A percentile compares a stretch with the other conserved stretches of the same genome.
These are phyloP conservation scores for Suhomyces ambrosiae DNA, from an alignment of 1,139 yeast species.

Conservation along the genomic window DNA sequence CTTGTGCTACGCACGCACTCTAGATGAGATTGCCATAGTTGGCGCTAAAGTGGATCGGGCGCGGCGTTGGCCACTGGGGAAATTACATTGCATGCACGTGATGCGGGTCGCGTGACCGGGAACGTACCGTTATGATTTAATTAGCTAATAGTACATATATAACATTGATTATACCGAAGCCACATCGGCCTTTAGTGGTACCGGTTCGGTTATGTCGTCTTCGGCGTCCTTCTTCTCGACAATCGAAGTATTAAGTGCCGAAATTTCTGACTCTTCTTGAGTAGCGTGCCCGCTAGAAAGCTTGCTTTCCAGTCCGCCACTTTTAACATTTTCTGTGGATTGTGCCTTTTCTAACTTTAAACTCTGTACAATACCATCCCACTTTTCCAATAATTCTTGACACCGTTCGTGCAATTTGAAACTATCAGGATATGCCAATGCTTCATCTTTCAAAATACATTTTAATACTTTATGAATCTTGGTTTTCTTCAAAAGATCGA, in stretches of 20 bases:
- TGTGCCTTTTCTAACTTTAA: slow-evolving; percentile 36
- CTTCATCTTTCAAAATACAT: slow-evolving; percentile 46
- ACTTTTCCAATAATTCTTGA: slow-evolving; percentile 43
- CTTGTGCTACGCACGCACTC: too few species aligned
- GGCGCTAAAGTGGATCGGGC: too few species aligned
- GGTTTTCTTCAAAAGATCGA: slow-evolving; percentile 54
- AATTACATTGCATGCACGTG: too few species aligned
- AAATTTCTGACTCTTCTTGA: slow-evolving; percentile 39
- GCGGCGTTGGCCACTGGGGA: too few species aligned
- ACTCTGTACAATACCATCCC: slow-evolving; percentile 44
- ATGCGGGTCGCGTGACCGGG: not conserved
- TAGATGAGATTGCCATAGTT: too few species aligned
- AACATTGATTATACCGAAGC: slow-evolving; percentile 11
- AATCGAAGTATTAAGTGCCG: slow-evolving; percentile 22
- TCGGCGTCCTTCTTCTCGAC: slow-evolving; percentile 13
- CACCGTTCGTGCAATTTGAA: slow-evolving; percentile 52
- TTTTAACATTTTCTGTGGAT: slow-evolving; percentile 12
- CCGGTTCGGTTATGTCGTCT: slow-evolving; percentile 8
- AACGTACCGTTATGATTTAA: not conserved
- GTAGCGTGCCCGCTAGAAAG: slow-evolving; percentile 18
- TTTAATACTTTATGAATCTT: slow-evolving; percentile 57
- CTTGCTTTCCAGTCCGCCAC: slow-evolving; percentile 13
- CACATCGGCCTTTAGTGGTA: slow-evolving; percentile 9
- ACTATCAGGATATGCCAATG: slow-evolving; percentile 47
- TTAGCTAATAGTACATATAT: slow-evolving; percentile 15